Evolutionary conservation across 2,329 filamentous ascomycete species (phyloP).

Genomic region (Pestalotiopsis sp.): DNA sequence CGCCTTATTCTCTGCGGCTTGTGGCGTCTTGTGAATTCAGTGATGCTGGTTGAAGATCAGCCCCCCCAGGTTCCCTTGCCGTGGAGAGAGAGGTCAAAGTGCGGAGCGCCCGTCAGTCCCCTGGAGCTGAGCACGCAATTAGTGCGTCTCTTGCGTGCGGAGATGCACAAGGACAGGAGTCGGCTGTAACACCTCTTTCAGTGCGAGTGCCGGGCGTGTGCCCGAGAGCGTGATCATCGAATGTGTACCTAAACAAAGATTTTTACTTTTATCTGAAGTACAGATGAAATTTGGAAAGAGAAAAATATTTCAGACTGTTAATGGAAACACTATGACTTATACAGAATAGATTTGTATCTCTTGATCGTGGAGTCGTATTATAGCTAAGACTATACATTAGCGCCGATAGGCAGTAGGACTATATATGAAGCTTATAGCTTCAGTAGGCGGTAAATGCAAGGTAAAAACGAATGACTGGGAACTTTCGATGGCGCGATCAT

Average conservation of each 20-base stretch:
- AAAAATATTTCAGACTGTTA: background rate
- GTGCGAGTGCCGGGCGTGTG: background rate
- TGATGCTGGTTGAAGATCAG: background rate
- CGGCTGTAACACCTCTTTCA: background rate
- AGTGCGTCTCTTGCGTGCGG: slow-evolving; percentile 10
- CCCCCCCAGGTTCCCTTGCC: background rate
- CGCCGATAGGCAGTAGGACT: background rate
- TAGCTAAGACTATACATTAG: slow-evolving; percentile 5
- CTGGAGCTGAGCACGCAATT: slow-evolving; percentile 6
- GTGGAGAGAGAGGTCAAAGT: background rate
- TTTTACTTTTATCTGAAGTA: background rate
- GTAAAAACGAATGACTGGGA: background rate
- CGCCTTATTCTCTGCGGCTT: background rate
- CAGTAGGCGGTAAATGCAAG: background rate
- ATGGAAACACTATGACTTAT: background rate
- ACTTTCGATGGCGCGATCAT: background rate
- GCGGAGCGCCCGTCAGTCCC: background rate
- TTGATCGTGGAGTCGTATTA: background rate
- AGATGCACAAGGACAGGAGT: background rate
- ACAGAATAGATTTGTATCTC: background rate
- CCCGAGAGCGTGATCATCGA: background rate
- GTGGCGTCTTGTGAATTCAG: background rate
- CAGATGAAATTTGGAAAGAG: background rate
- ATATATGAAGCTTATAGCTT: background rate
- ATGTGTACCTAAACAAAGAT: background rate